Evolutionary conservation across 306 rosid species (phyloP).

Genomic region (Citrullus mucosospermus): DNA sequence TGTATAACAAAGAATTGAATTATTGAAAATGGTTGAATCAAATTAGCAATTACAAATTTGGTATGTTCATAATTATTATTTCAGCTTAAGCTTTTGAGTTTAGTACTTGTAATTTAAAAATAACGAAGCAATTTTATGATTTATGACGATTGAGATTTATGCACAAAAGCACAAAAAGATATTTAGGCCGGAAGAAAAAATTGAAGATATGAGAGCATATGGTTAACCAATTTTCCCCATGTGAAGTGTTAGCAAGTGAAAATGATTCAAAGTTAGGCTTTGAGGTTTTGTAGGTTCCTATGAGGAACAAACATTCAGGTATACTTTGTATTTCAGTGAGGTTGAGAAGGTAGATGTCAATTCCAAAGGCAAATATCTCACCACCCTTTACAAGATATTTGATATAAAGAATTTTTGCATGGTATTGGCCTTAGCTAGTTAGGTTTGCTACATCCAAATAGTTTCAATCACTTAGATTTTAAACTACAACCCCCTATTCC

Average conservation of each 20-base stretch:
- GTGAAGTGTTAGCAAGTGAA: conserved; percentile 41
- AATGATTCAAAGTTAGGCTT: conserved; percentile 44
- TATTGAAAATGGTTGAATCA: neutral
- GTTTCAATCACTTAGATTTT: neutral
- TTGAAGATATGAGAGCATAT: neutral
- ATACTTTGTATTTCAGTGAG: conserved; percentile 29
- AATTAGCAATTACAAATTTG: too few relatives aligned
- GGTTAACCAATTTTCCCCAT: conserved; percentile 26
- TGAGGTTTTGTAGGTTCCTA: conserved; percentile 23
- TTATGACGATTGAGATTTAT: neutral
- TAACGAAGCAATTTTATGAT: too few relatives aligned
- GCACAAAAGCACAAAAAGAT: neutral
- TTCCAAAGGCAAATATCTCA: conserved; percentile 15
- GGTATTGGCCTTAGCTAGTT: neutral
- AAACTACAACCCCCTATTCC: neutral
- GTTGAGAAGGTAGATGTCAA: conserved; percentile 42
- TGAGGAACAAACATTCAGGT: conserved; percentile 60
- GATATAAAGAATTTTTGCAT: neutral
- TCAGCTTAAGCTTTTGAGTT: too few relatives aligned
- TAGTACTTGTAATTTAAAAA: too few relatives aligned
- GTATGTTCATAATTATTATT: too few relatives aligned
- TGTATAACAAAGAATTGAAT: neutral
- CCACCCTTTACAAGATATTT: neutral
- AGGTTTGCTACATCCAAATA: neutral
- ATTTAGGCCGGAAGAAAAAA: neutral